Conservation (phyloP, 345 rosid genomes). For the Acer yangbiense region DNA sequence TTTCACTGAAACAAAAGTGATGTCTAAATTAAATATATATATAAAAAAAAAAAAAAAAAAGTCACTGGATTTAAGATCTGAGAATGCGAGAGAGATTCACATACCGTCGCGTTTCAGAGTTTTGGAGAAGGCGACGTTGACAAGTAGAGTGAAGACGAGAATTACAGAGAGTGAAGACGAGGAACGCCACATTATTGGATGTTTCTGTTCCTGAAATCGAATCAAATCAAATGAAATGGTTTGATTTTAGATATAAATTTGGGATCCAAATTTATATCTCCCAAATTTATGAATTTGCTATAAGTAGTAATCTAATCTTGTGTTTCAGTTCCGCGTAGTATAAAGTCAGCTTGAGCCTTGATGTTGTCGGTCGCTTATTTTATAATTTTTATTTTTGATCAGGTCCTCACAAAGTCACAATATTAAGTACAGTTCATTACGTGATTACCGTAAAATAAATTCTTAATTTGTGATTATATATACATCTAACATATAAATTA, state of each 20-base stretch:
- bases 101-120: conserved; percentile 66
- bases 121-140: conserved; percentile 42
- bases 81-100: background rate
- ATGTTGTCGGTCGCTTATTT: no score
- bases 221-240: background rate
- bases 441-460: no score
- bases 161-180: conserved; percentile 18
- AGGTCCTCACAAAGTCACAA: no score
- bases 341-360: no score
- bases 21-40: no score
- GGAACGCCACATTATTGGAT: conserved; percentile 22
- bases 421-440: no score
- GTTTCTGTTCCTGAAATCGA: background rate
- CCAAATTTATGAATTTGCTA: no score
- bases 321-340: no score
- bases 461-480: no score
- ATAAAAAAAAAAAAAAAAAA: background rate
- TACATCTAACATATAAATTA: no score
- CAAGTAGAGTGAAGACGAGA: conserved; percentile 34
- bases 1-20: conserved; percentile 54
- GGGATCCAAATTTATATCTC: background rate
- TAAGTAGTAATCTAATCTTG: no score
- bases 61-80: background rate
- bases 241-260: background rate
- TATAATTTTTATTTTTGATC: no score